Evolutionary conservation across 768 basidiomycete species (phyloP).

Genomic region (Termitomyces sp.): DNA sequence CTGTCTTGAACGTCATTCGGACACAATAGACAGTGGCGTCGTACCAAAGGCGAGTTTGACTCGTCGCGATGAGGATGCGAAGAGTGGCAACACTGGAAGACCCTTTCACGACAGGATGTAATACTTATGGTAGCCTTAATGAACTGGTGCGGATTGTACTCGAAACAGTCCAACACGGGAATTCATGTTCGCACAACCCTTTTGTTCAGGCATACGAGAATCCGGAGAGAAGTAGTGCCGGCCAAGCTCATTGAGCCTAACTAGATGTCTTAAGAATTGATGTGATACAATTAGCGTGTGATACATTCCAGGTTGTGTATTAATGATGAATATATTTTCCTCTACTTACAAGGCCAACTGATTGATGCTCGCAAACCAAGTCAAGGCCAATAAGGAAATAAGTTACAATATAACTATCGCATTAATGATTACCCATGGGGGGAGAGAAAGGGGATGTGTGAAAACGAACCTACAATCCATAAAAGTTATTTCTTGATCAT

Average conservation of each 20-base stretch:
- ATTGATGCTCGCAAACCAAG: too few relatives aligned
- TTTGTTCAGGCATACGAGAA: background rate
- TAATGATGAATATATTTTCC: background rate
- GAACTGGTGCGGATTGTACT: background rate
- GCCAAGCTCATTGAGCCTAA: background rate
- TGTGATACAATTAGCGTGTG: background rate
- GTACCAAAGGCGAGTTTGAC: too few relatives aligned
- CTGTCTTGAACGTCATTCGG: background rate
- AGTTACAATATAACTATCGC: too few relatives aligned
- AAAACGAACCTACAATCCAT: background rate
- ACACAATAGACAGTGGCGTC: background rate
- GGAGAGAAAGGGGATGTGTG: too few relatives aligned
- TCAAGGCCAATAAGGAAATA: too few relatives aligned
- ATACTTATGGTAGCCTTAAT: background rate
- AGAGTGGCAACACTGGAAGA: background rate
- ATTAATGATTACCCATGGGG: background rate
- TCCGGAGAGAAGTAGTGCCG: too few relatives aligned
- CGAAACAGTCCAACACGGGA: background rate
- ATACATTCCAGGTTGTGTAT: background rate
- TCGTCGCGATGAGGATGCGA: background rate
- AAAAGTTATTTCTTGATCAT: background rate
- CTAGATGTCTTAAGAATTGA: background rate
- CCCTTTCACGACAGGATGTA: background rate
- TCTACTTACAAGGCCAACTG: too few relatives aligned
- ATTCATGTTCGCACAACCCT: background rate